Evolutionary conservation across 805 yeast species (phyloP), one percentile per base, ranked within the genome.

Genomic region (Wickerhamiella kazuoi): DNA sequence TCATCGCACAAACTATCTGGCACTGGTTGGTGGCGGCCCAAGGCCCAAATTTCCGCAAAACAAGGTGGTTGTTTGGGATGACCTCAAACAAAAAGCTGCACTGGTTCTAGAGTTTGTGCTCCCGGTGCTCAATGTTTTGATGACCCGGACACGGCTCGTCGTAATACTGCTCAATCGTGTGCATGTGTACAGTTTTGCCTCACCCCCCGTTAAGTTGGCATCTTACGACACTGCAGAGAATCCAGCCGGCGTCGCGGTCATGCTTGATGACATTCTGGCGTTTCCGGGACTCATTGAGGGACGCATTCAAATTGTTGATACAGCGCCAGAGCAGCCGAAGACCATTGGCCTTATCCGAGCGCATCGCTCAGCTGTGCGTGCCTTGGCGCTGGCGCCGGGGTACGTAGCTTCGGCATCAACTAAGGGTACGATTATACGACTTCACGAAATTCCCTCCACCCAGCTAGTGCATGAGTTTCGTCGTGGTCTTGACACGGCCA

Each of bases 1-100:
- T 4, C 80, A 83, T 54, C 69, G 95, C 33, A 84, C 96, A 0
- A 87, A 87, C 59, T 86, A 84, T 54, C 66, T 87, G 39, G 94
- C 87, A 1, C 60, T 90, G 33, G 81, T 84, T 0, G 95, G 96
- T 1, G 95, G 95, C 15, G 95, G 95, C 1, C 67, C 69, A 45
- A 68, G 68, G 42, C 95, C 95, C 18, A 67, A 72, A 44, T 81
- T 73, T 50, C 79, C 94, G 1, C 66, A 72, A 47, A 82, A 81
- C 59, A 80, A 79, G 55, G 70, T 84, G 30, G 68, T 83, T 28
- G 76, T 87, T 15, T 90, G 95, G 94, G 96, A 87, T 58, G 97
- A 87, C 55, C 57, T 81, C 44, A 80, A 81, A 57, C 69, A 76
- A 45, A 75, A 74, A 47, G 75, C 76, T 21, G 78, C 86, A 3